Evolutionary conservation across 768 basidiomycete genomes (phyloP).

Genomic region (Kwoniella bestiolae): DNA sequence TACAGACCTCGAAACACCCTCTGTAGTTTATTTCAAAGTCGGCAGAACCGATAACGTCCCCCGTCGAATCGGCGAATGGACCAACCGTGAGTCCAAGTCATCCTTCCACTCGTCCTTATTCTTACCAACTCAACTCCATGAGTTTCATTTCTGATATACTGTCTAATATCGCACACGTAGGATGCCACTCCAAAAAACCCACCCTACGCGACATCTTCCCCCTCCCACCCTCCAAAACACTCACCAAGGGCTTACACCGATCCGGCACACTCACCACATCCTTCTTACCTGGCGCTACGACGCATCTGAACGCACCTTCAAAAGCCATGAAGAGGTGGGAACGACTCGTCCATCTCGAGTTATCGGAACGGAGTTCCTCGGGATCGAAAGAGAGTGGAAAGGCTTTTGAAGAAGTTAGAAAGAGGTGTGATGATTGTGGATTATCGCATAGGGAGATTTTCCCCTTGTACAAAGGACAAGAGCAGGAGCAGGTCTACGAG

Average conservation of each 20-base stretch:
- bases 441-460: slow-evolving; percentile 55
- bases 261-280: slow-evolving; percentile 18
- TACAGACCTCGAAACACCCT: slow-evolving; percentile 50
- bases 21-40: slow-evolving; percentile 50
- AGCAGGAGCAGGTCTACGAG: slow-evolving; percentile 33
- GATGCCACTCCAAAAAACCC: slow-evolving; percentile 50
- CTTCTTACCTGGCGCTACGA: slow-evolving; percentile 43
- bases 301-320: slow-evolving; percentile 10
- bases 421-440: slow-evolving; percentile 50
- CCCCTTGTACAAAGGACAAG: slow-evolving; percentile 26
- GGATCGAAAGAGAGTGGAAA: background rate
- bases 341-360: slow-evolving; percentile 54
- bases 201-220: slow-evolving; percentile 55
- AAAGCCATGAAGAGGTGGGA: slow-evolving; percentile 50
- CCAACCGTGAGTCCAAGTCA: slow-evolving; percentile 51
- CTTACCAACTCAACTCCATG: background rate
- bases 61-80: slow-evolving; percentile 54
- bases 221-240: slow-evolving; percentile 21
- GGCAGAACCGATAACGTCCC: slow-evolving; percentile 56
- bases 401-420: slow-evolving; percentile 25
- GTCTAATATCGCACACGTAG: slow-evolving; percentile 15
- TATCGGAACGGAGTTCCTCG: slow-evolving; percentile 40
- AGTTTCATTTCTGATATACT: background rate
- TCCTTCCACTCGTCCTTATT: no score
- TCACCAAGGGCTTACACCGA: slow-evolving; percentile 12